Base-by-base conservation (phyloP, 805 yeast genomes). In the Hermanozyma aechmeae region DNA sequence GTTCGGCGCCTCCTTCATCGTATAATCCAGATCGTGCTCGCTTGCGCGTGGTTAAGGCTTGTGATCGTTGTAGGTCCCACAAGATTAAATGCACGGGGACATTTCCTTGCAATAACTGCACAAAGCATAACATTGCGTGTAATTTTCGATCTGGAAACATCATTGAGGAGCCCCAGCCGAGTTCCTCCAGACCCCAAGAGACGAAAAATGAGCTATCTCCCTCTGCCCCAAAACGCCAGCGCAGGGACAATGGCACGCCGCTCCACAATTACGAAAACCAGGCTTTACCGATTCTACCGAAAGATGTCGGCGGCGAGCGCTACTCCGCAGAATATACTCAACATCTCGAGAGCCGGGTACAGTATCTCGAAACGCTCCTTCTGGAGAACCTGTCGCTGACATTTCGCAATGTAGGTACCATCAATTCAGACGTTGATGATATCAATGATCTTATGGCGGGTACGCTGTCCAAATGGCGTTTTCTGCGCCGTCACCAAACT, bases 1-100 rank as follows among this genome's bases (percentile, higher is more conserved):
- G n/a, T n/a, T n/a, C n/a, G n/a, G n/a, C n/a, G n/a, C n/a, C n/a
- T n/a, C n/a, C n/a, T n/a, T n/a, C n/a, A n/a, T n/a, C n/a, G n/a
- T n/a, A n/a, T n/a, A n/a, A n/a, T n/a, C n/a, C n/a, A n/a, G n/a
- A n/a, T n/a, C n/a, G n/a, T n/a, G n/a, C n/a, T n/a, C n/a, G n/a
- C n/a, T n/a, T 58, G 33, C 46, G 75, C 25, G 77, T 71, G 7
- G 52, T 58, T 30, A 65, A 59, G 36, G 80, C 79, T 1, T 74
- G 80, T 38, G 71, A 65, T 30, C 53, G 73, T 14, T 74, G 80
- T 45, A 55, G 74, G 32, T 50, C 56, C 21, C 73, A 68, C 35
- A 73, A 74, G 46, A 68, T 70, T 33, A 73, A 74, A 40, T 74
- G 80, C 45, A 61, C 72, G 28, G 78, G 78, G 4, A 53, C 58